A percentile compares a stretch with the other conserved stretches of the same genome.
These are phyloP conservation scores for Raffaelea arxii DNA, from an alignment of 2,329 filamentous ascomycete species.

Conservation along the genomic window DNA sequence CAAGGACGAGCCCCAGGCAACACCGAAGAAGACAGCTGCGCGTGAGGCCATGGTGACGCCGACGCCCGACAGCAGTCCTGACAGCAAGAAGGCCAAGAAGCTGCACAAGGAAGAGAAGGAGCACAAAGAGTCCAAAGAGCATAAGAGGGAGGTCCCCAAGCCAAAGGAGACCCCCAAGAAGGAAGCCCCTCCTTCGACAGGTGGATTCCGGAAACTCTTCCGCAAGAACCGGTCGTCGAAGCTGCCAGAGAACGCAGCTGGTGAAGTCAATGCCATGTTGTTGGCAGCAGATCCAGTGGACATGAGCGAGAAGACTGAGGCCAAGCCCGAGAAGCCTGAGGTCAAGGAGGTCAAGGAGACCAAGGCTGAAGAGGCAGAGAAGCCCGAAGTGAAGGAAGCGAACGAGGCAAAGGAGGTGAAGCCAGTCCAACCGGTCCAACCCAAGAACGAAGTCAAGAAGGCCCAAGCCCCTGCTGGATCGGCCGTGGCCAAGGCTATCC, in stretches of 20 bases:
- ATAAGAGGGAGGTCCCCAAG: constrained; percentile 13
- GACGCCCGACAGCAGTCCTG: constrained; percentile 30
- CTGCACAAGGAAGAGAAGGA: constrained; percentile 43
- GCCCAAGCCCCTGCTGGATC: constrained; percentile 12
- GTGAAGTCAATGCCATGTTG: constrained; percentile 42
- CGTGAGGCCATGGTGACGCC: constrained; percentile 30
- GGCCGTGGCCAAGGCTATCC: no score
- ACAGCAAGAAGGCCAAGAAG: constrained; percentile 37
- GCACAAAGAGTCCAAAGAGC: constrained; percentile 18
- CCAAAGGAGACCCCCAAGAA: no score
- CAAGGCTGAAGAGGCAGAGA: no score
- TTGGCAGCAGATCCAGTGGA: constrained; percentile 19
- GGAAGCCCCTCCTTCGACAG: constrained; percentile 12
- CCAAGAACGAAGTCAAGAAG: no score
- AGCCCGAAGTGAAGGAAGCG: no score
- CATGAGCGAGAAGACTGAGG: no score
- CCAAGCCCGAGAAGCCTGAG: no score
- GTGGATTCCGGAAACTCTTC: constrained; percentile 57
- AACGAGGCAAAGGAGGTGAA: no score
- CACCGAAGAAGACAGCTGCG: constrained; percentile 17
- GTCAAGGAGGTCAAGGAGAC: no score
- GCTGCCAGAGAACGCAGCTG: constrained; percentile 41
- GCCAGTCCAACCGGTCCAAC: no score
- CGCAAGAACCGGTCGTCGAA: constrained; percentile 53
- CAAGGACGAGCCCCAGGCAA: constrained; percentile 24